A percentile compares a stretch with the other conserved stretches of the same genome.
Evolutionary conservation across 2,329 filamentous ascomycete genomes (phyloP).

Genomic region (Phaeosphaeria sp.): DNA sequence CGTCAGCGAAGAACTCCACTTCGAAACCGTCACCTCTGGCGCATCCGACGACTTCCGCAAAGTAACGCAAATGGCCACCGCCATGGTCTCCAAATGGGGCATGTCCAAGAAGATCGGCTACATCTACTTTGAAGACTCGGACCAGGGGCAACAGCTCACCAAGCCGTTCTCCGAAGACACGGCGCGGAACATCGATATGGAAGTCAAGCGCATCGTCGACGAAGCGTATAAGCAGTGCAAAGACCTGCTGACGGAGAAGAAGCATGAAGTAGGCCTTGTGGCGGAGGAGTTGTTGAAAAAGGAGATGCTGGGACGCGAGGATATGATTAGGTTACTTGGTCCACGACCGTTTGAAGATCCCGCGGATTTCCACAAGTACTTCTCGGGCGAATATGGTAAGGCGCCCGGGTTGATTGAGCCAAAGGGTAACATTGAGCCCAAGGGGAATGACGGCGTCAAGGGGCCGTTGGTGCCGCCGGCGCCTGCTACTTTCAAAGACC

Average conservation of each 20-base stretch:
- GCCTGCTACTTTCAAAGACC: slow-evolving; percentile 30
- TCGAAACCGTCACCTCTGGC: slow-evolving; percentile 93
- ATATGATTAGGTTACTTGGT: slow-evolving; percentile 88
- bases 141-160: slow-evolving; percentile 79
- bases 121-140: slow-evolving; percentile 82
- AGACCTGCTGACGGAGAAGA: slow-evolving; percentile 82
- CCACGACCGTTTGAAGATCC: slow-evolving; percentile 83
- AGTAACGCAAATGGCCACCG: slow-evolving; percentile 92
- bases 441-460: slow-evolving; percentile 42
- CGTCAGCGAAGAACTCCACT: slow-evolving; percentile 96
- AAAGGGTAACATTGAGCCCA: no score
- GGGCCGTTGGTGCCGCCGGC: slow-evolving; percentile 43
- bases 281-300: slow-evolving; percentile 92
- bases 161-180: slow-evolving; percentile 98
- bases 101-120: slow-evolving; percentile 96
- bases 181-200: slow-evolving; percentile 86
- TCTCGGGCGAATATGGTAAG: slow-evolving; percentile 56
- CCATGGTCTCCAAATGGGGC: slow-evolving; percentile 99
- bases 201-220: slow-evolving; percentile 90
- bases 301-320: slow-evolving; percentile 89
- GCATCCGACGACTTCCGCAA: slow-evolving; percentile 98
- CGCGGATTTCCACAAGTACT: slow-evolving; percentile 94
- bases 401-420: slow-evolving; percentile 44
- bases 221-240: slow-evolving; percentile 92
- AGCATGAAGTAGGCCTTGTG: slow-evolving; percentile 84